A percentile compares a stretch with the other conserved stretches of the same genome.
These are phyloP conservation scores for Yarrowia sp. DNA, from an alignment of 805 yeast species.

Conservation along the genomic window DNA sequence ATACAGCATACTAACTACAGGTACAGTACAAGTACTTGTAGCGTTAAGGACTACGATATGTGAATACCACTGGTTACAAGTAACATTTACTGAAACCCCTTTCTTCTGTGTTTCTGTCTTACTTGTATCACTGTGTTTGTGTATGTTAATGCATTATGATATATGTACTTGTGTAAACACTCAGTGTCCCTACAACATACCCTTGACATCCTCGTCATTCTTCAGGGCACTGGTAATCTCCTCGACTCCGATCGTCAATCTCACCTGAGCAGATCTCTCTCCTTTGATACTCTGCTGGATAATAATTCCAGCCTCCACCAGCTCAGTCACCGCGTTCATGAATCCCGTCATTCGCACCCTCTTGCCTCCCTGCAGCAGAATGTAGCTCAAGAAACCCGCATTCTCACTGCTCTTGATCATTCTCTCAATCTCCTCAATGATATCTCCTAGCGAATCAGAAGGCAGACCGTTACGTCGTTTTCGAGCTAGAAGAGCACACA, in stretches of 20 bases:
- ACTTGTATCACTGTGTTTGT: too few species aligned
- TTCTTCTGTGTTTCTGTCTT: not conserved
- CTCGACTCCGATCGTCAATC: constrained; percentile 73
- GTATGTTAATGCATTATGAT: not conserved
- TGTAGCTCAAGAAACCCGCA: constrained; percentile 44
- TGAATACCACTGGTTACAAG: too few species aligned
- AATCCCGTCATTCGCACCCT: constrained; percentile 65
- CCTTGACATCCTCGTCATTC: constrained; percentile 58
- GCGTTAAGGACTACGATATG: too few species aligned
- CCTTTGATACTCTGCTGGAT: constrained; percentile 70
- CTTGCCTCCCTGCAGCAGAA: constrained; percentile 49
- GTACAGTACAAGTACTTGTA: too few species aligned
- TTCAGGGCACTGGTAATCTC: constrained; percentile 68
- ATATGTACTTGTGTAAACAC: not conserved
- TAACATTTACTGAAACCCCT: too few species aligned
- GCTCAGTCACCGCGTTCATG: constrained; percentile 65
- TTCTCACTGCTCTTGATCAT: constrained; percentile 55
- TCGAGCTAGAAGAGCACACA: constrained; percentile 71
- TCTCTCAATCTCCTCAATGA: constrained; percentile 75
- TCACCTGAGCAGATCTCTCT: constrained; percentile 69
- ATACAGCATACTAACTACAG: too few species aligned
- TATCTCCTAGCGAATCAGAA: constrained; percentile 76
- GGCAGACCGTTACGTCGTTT: constrained; percentile 71
- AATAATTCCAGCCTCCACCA: constrained; percentile 80
- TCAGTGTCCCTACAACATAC: constrained; percentile 45